These are phyloP conservation scores for Angomonas desouzai DNA, from an alignment of 208 protist species.

Conservation along the genomic window DNA sequence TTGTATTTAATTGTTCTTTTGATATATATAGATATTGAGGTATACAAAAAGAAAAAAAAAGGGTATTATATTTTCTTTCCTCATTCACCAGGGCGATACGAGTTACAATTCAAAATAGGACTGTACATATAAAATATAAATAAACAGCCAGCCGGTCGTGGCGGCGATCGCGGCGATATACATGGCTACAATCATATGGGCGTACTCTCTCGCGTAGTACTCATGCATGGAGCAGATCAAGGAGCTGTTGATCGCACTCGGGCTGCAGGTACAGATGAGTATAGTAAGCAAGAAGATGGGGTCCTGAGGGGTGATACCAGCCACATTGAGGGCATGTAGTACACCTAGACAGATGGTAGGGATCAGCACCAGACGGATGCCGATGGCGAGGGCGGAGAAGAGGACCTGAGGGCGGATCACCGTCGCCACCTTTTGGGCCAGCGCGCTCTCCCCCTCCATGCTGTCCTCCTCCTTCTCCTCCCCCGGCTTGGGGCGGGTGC, in stretches of 20 bases:
- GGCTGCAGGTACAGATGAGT: constrained; percentile 51
- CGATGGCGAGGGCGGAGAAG: constrained; percentile 16
- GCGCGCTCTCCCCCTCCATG: not conserved
- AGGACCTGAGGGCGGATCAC: constrained; percentile 20
- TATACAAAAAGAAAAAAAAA: too few relatives aligned
- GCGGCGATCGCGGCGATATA: constrained; percentile 50
- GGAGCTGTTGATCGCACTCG: constrained; percentile 61
- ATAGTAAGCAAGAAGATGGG: constrained; percentile 60
- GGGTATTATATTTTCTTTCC: not conserved
- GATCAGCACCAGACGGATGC: constrained; percentile 48
- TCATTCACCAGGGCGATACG: not conserved
- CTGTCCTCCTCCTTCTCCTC: not conserved
- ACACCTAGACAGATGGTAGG: constrained; percentile 45
- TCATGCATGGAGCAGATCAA: constrained; percentile 61
- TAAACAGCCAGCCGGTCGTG: constrained; percentile 47
- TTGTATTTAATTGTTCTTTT: not conserved
- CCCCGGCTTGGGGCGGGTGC: not conserved
- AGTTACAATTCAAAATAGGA: not conserved
- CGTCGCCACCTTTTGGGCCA: not conserved
- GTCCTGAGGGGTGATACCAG: constrained; percentile 35
- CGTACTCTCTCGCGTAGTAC: constrained; percentile 57
- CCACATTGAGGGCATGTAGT: constrained; percentile 42
- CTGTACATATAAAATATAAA: constrained; percentile 12
- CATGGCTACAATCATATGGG: constrained; percentile 66
- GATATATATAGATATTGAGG: too few relatives aligned